Evolutionary conservation across 306 rosid species (phyloP).

Genomic region (Vigna unguiculata): DNA sequence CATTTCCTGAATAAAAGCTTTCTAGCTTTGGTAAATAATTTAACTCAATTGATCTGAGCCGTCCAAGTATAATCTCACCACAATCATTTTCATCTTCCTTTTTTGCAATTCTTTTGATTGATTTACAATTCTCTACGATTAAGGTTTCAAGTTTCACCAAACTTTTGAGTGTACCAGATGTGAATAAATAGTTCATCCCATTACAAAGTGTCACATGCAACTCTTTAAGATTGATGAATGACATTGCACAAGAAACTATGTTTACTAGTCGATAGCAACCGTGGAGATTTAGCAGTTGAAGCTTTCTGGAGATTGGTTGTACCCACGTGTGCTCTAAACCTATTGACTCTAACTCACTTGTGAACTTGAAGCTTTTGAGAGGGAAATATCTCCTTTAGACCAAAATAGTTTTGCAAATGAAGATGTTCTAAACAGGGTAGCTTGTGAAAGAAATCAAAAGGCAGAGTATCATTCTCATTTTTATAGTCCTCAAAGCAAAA

Average conservation of each 20-base stretch:
- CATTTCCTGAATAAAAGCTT: constrained; percentile 22
- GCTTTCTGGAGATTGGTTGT: not conserved
- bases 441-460: not conserved
- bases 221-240: not conserved
- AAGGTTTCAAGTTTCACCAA: constrained; percentile 13
- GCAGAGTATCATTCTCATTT: not conserved
- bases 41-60: not conserved
- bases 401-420: not conserved
- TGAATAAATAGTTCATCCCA: constrained; percentile 22
- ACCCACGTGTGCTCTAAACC: constrained; percentile 32
- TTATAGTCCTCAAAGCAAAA: not conserved
- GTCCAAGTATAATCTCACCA: not conserved
- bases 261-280: not conserved
- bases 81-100: not conserved
- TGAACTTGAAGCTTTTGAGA: not conserved
- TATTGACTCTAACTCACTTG: not conserved
- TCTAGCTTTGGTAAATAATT: not conserved
- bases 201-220: accelerated
- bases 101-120: constrained; percentile 1
- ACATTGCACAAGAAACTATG: not conserved
- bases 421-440: not conserved
- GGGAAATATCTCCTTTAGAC: constrained; percentile 4
- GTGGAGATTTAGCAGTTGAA: accelerated
- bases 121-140: not conserved
- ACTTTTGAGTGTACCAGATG: constrained; percentile 25